A percentile compares a stretch with the other conserved stretches of the same genome.
These are phyloP conservation scores for Favolaschia claudopus DNA, from an alignment of 768 basidiomycete genomes.

Conservation along the genomic window DNA sequence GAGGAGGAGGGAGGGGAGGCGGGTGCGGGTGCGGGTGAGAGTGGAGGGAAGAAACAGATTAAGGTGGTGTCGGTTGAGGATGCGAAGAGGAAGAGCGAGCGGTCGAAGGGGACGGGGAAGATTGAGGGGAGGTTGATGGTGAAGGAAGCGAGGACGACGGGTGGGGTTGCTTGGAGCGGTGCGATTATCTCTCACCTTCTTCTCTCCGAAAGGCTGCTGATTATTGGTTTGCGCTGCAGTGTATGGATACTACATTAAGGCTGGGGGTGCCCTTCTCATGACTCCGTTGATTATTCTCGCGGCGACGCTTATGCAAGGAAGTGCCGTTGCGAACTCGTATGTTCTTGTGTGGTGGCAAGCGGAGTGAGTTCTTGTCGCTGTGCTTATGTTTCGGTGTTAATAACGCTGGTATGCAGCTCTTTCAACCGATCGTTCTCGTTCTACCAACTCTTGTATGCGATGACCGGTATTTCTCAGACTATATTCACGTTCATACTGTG, in stretches of 20 bases:
- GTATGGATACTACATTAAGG: constrained; percentile 63
- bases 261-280: constrained; percentile 59
- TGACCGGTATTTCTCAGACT: constrained; percentile 62
- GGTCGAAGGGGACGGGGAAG: not conserved
- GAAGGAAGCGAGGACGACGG: constrained; percentile 55
- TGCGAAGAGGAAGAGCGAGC: constrained; percentile 37
- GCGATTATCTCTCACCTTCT: constrained; percentile 16
- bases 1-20: constrained; percentile 42
- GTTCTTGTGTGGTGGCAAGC: constrained; percentile 77
- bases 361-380: constrained; percentile 44
- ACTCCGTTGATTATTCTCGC: constrained; percentile 56
- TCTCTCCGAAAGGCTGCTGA: not conserved
- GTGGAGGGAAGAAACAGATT: constrained; percentile 20
- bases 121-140: no score
- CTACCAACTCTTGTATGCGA: constrained; percentile 72
- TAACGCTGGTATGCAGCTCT: constrained; percentile 36
- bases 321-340: constrained; percentile 67
- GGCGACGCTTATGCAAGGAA: constrained; percentile 66
- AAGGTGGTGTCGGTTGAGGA: constrained; percentile 33
- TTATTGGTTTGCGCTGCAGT: constrained; percentile 43
- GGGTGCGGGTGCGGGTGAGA: no score
- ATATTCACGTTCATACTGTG: constrained; percentile 65
- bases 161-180: constrained; percentile 64
- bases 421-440: constrained; percentile 60
- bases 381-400: not conserved